A percentile compares a stretch with the other conserved stretches of the same genome.
phyloP scores from a whole-genome alignment of 2,329 filamentous ascomycete species.

The Nannizziopsis barbatae region DNA sequence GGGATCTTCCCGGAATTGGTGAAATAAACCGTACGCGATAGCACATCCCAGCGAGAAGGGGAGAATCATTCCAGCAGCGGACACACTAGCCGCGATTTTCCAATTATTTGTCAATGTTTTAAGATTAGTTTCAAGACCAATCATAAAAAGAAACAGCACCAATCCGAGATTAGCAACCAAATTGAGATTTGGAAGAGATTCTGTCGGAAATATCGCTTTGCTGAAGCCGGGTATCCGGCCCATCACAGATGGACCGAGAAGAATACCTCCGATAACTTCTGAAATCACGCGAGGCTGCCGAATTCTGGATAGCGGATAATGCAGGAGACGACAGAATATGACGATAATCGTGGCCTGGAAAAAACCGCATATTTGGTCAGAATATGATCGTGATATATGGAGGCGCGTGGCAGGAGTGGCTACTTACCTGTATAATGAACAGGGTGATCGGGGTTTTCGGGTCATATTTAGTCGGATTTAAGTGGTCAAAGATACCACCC shows the following conservation, averaged over 20 bases:
- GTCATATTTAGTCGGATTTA: conserved; percentile 58
- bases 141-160: conserved; percentile 75
- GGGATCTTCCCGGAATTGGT: conserved; percentile 54
- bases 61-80: conserved; percentile 64
- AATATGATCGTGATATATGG: background rate
- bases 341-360: conserved; percentile 59
- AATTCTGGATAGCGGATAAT: conserved; percentile 65
- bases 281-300: conserved; percentile 74
- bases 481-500: conserved; percentile 59
- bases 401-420: background rate
- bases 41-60: conserved; percentile 74
- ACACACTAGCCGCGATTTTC: conserved; percentile 66
- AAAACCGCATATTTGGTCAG: background rate
- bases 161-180: conserved; percentile 75
- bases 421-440: conserved; percentile 60
- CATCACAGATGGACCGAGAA: conserved; percentile 80
- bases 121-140: conserved; percentile 77
- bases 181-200: conserved; percentile 62
- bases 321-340: conserved; percentile 60
- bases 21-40: conserved; percentile 69
- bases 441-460: conserved; percentile 60
- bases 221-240: conserved; percentile 73
- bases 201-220: conserved; percentile 61
- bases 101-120: conserved; percentile 68
- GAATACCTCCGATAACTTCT: conserved; percentile 72